These are phyloP conservation scores for Lactifluus hygrophoroides DNA, from an alignment of 768 basidiomycete genomes.

Conservation along the genomic window DNA sequence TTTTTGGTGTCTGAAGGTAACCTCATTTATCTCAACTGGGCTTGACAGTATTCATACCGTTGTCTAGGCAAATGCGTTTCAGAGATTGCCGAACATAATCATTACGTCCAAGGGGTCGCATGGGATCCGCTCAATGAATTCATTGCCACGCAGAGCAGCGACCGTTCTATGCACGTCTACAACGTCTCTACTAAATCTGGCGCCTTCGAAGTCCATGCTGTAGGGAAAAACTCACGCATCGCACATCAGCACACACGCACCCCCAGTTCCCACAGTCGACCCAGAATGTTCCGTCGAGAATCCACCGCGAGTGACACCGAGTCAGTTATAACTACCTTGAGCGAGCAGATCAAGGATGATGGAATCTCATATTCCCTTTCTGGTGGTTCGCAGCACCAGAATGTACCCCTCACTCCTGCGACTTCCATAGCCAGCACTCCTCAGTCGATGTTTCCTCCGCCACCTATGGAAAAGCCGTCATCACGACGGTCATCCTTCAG, in stretches of 20 bases:
- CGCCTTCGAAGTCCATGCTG: conserved; percentile 80
- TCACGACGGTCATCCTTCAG: conserved; percentile 62
- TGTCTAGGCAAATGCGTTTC: conserved; percentile 71
- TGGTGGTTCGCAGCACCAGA: conserved; percentile 26
- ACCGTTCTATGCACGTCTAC: conserved; percentile 94
- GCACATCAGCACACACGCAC: conserved; percentile 61
- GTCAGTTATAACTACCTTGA: conserved; percentile 40
- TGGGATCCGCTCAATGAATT: conserved; percentile 98
- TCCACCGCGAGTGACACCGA: conserved; percentile 76
- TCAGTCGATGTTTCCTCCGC: conserved; percentile 50
- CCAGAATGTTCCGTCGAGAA: conserved; percentile 55
- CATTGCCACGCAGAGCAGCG: conserved; percentile 94
- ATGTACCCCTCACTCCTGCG: conserved; percentile 51
- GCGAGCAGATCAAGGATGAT: conserved; percentile 48
- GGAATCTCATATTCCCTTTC: conserved; percentile 29
- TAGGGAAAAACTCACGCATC: conserved; percentile 82
- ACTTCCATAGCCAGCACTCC: conserved; percentile 63
- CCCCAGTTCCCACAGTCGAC: conserved; percentile 51
- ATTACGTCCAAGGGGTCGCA: conserved; percentile 97
- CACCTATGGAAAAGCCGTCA: conserved; percentile 55
- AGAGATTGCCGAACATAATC: conserved; percentile 88
- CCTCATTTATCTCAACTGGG: neutral
- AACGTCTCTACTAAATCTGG: conserved; percentile 71
- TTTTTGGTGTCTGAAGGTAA: conserved; percentile 55
- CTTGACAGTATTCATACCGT: conserved; percentile 7